phyloP scores from a whole-genome alignment of 768 basidiomycete genomes.

The Termitomyces sp. region DNA sequence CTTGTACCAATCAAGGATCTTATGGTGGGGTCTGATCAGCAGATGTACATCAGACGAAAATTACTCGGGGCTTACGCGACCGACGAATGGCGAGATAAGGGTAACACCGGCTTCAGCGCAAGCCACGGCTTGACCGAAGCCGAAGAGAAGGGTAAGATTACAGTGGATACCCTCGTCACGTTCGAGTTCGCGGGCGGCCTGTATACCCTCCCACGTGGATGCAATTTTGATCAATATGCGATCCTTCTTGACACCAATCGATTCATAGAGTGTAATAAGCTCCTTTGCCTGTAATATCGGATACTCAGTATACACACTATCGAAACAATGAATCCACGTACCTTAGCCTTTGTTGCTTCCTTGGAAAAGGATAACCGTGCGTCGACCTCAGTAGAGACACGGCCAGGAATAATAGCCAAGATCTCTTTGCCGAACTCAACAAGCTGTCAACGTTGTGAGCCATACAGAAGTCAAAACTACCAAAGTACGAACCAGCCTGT shows the following conservation, averaged over 20 bases:
- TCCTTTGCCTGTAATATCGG: slow-evolving; percentile 52
- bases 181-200: slow-evolving; percentile 96
- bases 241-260: slow-evolving; percentile 89
- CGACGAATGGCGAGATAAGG: slow-evolving; percentile 98
- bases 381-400: slow-evolving; percentile 99
- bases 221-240: slow-evolving; percentile 99
- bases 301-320: background rate
- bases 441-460: slow-evolving; percentile 45
- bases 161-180: slow-evolving; percentile 91
- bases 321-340: slow-evolving; percentile 11
- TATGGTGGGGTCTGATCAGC: slow-evolving; percentile 4
- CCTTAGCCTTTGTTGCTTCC: slow-evolving; percentile 86
- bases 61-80: slow-evolving; percentile 60
- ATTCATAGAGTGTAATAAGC: slow-evolving; percentile 91
- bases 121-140: slow-evolving; percentile 97
- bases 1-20: slow-evolving; percentile 99
- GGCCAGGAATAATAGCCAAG: slow-evolving; percentile 90
- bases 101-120: slow-evolving; percentile 98
- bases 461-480: background rate
- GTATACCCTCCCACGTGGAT: slow-evolving; percentile 99
- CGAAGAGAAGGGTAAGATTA: slow-evolving; percentile 98
- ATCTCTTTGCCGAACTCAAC: slow-evolving; percentile 98
- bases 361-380: slow-evolving; percentile 97
- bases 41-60: slow-evolving; percentile 8
- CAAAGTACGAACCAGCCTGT: slow-evolving; percentile 73